Evolutionary conservation across 768 basidiomycete genomes (phyloP).

Genomic region (Termitomyces titanicus): DNA sequence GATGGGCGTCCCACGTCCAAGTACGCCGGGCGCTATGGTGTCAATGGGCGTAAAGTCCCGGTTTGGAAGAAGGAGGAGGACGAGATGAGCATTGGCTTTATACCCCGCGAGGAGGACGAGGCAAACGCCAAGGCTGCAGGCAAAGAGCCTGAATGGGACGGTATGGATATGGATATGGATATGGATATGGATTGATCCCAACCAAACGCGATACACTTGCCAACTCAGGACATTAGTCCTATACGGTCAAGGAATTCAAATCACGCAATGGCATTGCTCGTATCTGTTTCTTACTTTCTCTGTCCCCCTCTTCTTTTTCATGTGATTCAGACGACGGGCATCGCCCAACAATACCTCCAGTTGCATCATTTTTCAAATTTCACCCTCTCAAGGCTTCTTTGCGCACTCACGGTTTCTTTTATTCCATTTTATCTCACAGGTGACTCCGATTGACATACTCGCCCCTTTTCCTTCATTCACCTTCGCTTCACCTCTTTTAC

Average conservation of each 20-base stretch:
- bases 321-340: constrained; percentile 1
- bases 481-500: neutral
- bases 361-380: neutral
- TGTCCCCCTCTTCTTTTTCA: neutral
- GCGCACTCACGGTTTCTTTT: constrained; percentile 4
- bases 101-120: constrained; percentile 46
- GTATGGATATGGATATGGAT: constrained; percentile 76
- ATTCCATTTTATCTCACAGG: neutral
- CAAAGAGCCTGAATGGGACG: constrained; percentile 45
- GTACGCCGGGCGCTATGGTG: constrained; percentile 16
- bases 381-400: neutral
- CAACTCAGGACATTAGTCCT: neutral
- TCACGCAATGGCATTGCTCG: constrained; percentile 7
- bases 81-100: constrained; percentile 34
- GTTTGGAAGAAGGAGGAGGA: constrained; percentile 42
- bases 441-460: neutral
- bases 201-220: neutral
- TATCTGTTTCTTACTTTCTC: constrained; percentile 1
- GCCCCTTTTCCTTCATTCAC: neutral
- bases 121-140: constrained; percentile 22
- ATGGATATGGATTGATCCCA: constrained; percentile 59
- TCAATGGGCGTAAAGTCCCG: constrained; percentile 19
- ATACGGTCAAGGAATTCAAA: constrained; percentile 6
- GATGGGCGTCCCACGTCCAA: constrained; percentile 15
- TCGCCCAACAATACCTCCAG: constrained; percentile 4